phyloP scores from a whole-genome alignment of 208 protist species.

The Phytomonas serpens region DNA sequence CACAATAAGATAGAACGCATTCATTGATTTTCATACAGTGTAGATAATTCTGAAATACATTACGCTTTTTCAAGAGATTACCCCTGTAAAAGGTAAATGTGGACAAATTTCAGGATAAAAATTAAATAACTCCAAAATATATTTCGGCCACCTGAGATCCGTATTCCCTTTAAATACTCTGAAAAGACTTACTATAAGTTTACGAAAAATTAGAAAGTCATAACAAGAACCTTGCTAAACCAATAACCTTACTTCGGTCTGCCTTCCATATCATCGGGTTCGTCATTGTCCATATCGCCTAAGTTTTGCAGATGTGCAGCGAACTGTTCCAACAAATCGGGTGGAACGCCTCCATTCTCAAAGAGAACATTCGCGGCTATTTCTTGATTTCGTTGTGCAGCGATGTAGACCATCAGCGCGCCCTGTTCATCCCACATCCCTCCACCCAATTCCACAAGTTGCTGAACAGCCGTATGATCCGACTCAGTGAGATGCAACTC shows the following conservation, averaged over 20 bases:
- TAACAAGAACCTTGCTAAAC: neutral
- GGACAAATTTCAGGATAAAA: neutral
- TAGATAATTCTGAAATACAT: neutral
- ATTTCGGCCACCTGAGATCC: neutral
- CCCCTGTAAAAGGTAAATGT: neutral
- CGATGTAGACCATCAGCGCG: slow-evolving; percentile 65
- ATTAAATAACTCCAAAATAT: neutral
- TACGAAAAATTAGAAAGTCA: neutral
- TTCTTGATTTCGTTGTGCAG: slow-evolving; percentile 58
- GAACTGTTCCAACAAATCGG: slow-evolving; percentile 34
- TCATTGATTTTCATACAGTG: neutral
- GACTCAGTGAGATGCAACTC: slow-evolving; percentile 30
- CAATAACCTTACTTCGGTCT: slow-evolving; percentile 10
- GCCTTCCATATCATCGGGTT: slow-evolving; percentile 19
- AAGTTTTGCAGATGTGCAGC: slow-evolving; percentile 15
- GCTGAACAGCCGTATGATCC: slow-evolving; percentile 39
- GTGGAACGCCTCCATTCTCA: slow-evolving; percentile 49
- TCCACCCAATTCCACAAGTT: slow-evolving; percentile 67
- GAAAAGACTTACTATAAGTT: neutral
- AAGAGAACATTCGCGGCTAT: slow-evolving; percentile 74
- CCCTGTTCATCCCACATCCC: slow-evolving; percentile 71
- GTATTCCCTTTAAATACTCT: neutral
- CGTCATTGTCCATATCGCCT: slow-evolving; percentile 19
- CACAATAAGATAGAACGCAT: neutral
- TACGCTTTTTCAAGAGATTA: neutral